These are phyloP conservation scores for Haematococcus lacustris DNA, from an alignment of 139 green algal species.

Conservation along the genomic window DNA sequence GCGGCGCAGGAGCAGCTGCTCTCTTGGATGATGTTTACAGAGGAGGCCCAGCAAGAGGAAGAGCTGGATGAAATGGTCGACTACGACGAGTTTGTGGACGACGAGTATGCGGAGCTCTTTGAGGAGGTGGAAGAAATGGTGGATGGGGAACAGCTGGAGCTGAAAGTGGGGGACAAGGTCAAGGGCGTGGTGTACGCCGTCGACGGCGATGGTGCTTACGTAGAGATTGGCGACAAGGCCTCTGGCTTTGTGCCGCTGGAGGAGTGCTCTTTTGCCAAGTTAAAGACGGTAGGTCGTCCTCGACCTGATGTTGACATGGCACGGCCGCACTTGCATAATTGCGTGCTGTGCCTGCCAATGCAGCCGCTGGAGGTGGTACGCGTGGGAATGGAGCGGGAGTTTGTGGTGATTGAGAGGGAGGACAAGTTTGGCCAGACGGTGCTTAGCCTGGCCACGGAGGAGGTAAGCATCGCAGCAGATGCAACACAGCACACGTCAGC, in stretches of 20 bases:
- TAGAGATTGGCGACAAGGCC: constrained; percentile 92
- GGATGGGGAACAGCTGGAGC: constrained; percentile 28
- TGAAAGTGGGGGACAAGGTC: constrained; percentile 48
- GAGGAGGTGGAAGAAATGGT: constrained; percentile 50
- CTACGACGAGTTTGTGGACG: constrained; percentile 42
- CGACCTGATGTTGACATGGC: background rate
- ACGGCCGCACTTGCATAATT: background rate
- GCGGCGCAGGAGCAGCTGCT: constrained; percentile 44
- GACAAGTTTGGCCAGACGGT: constrained; percentile 62
- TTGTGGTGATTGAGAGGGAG: constrained; percentile 74
- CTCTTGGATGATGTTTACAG: constrained; percentile 37
- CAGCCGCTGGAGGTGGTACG: constrained; percentile 63
- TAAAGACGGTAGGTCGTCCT: constrained; percentile 34
- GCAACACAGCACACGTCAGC: too few species aligned
- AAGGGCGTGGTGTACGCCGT: constrained; percentile 67
- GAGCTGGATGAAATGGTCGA: constrained; percentile 52
- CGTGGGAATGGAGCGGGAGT: constrained; percentile 70
- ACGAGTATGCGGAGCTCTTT: constrained; percentile 29
- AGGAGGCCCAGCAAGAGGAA: constrained; percentile 30
- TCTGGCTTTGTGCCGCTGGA: constrained; percentile 69
- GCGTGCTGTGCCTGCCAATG: background rate
- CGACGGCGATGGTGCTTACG: constrained; percentile 79
- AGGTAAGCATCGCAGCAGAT: too few species aligned
- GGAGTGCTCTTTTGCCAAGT: constrained; percentile 66
- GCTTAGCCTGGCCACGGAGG: constrained; percentile 69